phyloP scores from a whole-genome alignment of 768 basidiomycete species.

The Filobasidium floriforme region DNA sequence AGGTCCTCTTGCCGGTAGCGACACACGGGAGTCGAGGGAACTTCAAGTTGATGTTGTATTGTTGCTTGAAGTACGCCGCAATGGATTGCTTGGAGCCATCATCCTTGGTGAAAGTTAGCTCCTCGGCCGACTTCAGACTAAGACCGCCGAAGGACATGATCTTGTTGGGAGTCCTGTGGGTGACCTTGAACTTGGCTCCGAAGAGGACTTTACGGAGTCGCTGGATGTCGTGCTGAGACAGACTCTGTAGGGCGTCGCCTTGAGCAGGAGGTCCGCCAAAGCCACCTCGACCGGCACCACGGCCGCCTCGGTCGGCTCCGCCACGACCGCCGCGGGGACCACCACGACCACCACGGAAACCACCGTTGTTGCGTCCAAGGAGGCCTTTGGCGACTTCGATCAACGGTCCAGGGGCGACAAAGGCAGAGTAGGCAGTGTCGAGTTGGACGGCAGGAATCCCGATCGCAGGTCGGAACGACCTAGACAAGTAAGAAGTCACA shows the following conservation, averaged over 20 bases:
- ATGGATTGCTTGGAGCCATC: conserved; percentile 33
- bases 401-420: conserved; percentile 38
- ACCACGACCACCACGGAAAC: conserved; percentile 26
- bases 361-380: conserved; percentile 13
- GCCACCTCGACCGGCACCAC: conserved; percentile 27
- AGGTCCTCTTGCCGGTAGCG: conserved; percentile 38
- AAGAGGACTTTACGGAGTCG: conserved; percentile 37
- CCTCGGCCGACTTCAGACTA: conserved; percentile 29
- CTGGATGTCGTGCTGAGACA: conserved; percentile 22
- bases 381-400: conserved; percentile 33
- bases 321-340: conserved; percentile 24
- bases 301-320: conserved; percentile 13
- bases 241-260: conserved; percentile 20
- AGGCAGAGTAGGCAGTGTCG: conserved; percentile 43
- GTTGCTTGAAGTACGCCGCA: conserved; percentile 32
- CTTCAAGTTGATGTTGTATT: conserved; percentile 29
- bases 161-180: conserved; percentile 31
- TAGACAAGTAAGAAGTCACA: conserved; percentile 9
- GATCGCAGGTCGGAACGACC: conserved; percentile 42
- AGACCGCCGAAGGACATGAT: conserved; percentile 36
- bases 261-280: conserved; percentile 27
- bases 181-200: conserved; percentile 38
- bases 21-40: conserved; percentile 36
- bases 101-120: conserved; percentile 35
- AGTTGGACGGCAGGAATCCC: conserved; percentile 40